Evolutionary conservation across 2,329 filamentous ascomycete species (phyloP).

Genomic region (Hypomyces perniciosus): DNA sequence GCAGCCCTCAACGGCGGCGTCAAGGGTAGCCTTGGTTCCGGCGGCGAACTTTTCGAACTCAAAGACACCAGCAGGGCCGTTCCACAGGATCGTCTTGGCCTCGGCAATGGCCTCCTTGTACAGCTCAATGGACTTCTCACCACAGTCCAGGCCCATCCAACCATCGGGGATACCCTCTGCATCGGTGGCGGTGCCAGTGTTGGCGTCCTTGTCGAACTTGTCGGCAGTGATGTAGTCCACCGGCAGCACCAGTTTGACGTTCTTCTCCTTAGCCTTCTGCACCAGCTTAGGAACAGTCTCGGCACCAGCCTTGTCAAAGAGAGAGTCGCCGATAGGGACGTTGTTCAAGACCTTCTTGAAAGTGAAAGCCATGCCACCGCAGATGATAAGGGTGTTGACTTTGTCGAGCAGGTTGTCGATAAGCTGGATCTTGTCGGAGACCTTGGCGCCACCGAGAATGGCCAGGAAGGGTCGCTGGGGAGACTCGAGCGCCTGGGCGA

Average conservation of each 20-base stretch:
- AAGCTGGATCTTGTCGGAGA: slow-evolving; percentile 98
- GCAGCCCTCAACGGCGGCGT: slow-evolving; percentile 77
- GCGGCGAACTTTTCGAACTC: slow-evolving; percentile 92
- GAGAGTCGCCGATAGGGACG: slow-evolving; percentile 80
- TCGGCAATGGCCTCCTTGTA: slow-evolving; percentile 83
- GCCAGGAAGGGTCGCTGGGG: slow-evolving; percentile 95
- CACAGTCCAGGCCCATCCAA: slow-evolving; percentile 97
- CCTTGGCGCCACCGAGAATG: slow-evolving; percentile 96
- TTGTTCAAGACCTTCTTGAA: slow-evolving; percentile 98
- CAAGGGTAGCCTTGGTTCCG: slow-evolving; percentile 87
- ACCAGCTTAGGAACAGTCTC: slow-evolving; percentile 85
- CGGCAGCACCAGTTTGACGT: slow-evolving; percentile 90
- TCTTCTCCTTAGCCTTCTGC: slow-evolving; percentile 94
- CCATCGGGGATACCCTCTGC: slow-evolving; percentile 87
- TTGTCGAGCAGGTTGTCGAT: slow-evolving; percentile 99
- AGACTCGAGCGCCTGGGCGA: slow-evolving; percentile 89
- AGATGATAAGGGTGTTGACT: slow-evolving; percentile 94
- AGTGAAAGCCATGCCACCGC: slow-evolving; percentile 97
- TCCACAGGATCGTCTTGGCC: slow-evolving; percentile 97
- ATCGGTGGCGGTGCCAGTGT: slow-evolving; percentile 76
- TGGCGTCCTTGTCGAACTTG: slow-evolving; percentile 84
- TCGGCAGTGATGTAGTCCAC: slow-evolving; percentile 95
- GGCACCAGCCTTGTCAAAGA: slow-evolving; percentile 90
- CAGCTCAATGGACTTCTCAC: slow-evolving; percentile 78
- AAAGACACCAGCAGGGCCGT: slow-evolving; percentile 94